Evolutionary conservation across 345 rosid genomes (phyloP), one percentile per base, ranked within the genome.

Genomic region (Pugionium cornutum): DNA sequence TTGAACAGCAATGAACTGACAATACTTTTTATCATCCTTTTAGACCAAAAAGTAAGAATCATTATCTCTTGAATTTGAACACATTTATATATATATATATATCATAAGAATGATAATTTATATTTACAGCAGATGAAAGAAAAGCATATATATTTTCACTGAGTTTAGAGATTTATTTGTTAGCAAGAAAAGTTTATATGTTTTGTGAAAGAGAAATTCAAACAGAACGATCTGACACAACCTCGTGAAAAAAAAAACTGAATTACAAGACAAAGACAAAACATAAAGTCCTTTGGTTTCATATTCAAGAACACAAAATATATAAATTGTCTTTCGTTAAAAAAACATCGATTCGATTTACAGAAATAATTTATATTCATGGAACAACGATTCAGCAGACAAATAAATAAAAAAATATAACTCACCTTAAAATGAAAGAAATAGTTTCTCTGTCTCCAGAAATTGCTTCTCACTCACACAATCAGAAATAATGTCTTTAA

Each of bases 191-290:
- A 18, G 18, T 18, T 18, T 18, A 18, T 18, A 18, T 18, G 33
- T 48, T 58, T 39, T 25, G 35, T 9, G 28, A 10, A 40, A 9
- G 11, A 31, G 4, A 47, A 6, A 29, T n/a, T n/a, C 11, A 40
- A 25, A 49, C 3, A 25, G 26, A 32, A 25, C 26, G 32, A 73
- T 77, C 97, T 88, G 96, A 88, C 96, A 84, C 76, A 65, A 61
- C 79, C 89, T 87, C 89, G 87, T 86, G 89, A 18, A 18, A 18
- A 85, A 79, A 83, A 77, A 72, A 75, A 70, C 74, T 77, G 81
- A 75, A 72, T 75, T 78, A 83, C 76, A 79, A 51, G 84, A 83
- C 94, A 41, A 87, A 89, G 73, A 75, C 57, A 46, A 55, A 66
- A 58, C 59, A 42, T 2, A 32, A 4, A 66, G 11, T 9, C 9